phyloP scores from a whole-genome alignment of 305 asterid genomes.

The Solanum hybrid region DNA sequence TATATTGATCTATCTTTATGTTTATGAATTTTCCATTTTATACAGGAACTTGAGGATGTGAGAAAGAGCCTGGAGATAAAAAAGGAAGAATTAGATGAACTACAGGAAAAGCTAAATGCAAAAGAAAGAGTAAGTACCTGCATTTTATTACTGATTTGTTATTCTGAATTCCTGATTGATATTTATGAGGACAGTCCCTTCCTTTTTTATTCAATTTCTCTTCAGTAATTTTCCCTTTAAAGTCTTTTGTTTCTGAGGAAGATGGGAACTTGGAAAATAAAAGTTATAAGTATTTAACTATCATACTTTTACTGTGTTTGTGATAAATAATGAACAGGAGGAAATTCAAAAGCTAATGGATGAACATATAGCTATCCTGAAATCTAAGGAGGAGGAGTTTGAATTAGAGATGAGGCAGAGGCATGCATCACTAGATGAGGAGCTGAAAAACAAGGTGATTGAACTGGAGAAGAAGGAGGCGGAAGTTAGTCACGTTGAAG shows the following conservation, averaged over 20 bases:
- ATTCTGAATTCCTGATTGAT: not conserved
- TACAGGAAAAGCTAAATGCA: constrained; percentile 59
- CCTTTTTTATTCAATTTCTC: not conserved
- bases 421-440: constrained; percentile 57
- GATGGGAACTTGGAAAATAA: not conserved
- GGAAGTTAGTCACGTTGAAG: constrained; percentile 77
- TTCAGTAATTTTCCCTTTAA: not conserved
- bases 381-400: constrained; percentile 56
- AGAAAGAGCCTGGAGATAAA: constrained; percentile 54
- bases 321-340: constrained; percentile 25
- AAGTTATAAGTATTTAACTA: not conserved
- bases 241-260: not conserved
- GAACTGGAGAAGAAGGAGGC: constrained; percentile 83
- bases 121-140: constrained; percentile 62
- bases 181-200: not conserved
- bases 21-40: constrained; percentile 6
- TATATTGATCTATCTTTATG: not conserved
- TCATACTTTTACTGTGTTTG: not conserved
- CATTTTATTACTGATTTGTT: not conserved
- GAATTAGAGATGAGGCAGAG: constrained; percentile 75
- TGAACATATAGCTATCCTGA: constrained; percentile 58
- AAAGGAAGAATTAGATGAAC: constrained; percentile 62
- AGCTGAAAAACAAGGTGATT: constrained; percentile 51
- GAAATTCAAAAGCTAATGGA: constrained; percentile 88
- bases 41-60: constrained; percentile 72